phyloP scores from a whole-genome alignment of 1,284 basidiomycete species.

The Ganoderma sp. region DNA sequence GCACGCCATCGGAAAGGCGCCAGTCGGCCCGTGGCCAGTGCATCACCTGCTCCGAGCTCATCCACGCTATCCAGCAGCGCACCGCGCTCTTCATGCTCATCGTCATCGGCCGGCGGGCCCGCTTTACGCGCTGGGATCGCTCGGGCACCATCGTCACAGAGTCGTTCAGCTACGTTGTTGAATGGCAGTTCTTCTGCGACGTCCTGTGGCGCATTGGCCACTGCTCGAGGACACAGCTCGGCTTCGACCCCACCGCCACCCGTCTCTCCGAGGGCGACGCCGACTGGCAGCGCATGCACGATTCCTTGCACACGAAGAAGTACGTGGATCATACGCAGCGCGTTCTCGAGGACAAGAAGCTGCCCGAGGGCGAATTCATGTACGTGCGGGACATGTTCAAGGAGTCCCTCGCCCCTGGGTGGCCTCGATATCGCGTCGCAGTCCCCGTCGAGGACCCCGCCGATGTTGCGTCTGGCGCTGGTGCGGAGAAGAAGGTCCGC shows the following conservation, averaged over 20 bases:
- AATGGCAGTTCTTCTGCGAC: slow-evolving; percentile 2
- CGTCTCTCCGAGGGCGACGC: neutral
- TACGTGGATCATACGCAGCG: neutral
- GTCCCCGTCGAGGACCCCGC: neutral
- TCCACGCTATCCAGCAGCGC: slow-evolving; percentile 9
- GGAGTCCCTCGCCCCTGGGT: neutral
- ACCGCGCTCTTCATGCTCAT: slow-evolving; percentile 4
- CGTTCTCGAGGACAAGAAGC: neutral
- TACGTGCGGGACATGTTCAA: slow-evolving; percentile 11
- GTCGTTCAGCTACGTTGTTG: slow-evolving; percentile 8
- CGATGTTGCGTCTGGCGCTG: neutral
- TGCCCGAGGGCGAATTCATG: slow-evolving; percentile 1
- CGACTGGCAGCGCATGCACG: neutral
- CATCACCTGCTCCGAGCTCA: slow-evolving; percentile 1
- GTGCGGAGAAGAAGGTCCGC: neutral
- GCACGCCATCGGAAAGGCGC: neutral
- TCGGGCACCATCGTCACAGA: slow-evolving; percentile 14
- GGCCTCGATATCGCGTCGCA: neutral
- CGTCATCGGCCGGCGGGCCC: slow-evolving; percentile 2
- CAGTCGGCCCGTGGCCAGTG: slow-evolving; percentile 2
- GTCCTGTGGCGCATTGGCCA: slow-evolving; percentile 33
- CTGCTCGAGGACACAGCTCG: slow-evolving; percentile 38
- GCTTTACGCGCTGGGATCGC: slow-evolving; percentile 12
- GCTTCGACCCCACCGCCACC: slow-evolving; percentile 21
- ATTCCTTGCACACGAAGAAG: neutral